Conservation (phyloP, 805 yeast genomes). For the Candida ulmi region DNA sequence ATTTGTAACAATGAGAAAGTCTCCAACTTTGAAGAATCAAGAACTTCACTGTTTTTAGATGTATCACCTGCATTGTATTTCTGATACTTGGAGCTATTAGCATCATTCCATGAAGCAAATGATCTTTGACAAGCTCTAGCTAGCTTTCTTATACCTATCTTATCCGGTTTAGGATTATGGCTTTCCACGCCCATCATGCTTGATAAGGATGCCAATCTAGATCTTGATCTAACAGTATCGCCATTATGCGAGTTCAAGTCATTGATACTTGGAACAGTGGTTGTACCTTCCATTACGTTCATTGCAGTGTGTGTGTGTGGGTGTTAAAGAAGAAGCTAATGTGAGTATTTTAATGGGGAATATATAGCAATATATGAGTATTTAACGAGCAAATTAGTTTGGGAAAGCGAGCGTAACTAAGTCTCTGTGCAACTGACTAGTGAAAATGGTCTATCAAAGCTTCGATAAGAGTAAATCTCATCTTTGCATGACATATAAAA, state of each 20-base stretch:
- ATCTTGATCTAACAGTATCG: conserved; percentile 10
- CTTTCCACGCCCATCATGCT: conserved; percentile 7
- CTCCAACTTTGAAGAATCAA: conserved; percentile 9
- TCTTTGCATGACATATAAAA: too few species aligned
- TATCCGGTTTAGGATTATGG: conserved; percentile 4
- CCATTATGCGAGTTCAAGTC: neutral
- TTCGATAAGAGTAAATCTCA: too few species aligned
- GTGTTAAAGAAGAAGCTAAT: too few species aligned
- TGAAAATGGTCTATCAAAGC: too few species aligned
- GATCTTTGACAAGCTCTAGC: conserved; percentile 13
- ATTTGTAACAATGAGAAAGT: conserved; percentile 8
- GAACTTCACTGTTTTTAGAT: neutral
- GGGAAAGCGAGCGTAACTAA: too few species aligned
- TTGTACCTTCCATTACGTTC: neutral
- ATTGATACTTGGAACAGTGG: neutral
- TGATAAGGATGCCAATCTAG: conserved; percentile 14
- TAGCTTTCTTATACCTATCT: conserved; percentile 11
- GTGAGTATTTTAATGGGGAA: too few species aligned
- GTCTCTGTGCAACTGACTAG: too few species aligned
- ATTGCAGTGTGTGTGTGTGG: neutral
- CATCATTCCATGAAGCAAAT: conserved; percentile 6
- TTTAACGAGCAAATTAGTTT: too few species aligned
- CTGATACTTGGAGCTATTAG: neutral
- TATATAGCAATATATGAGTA: too few species aligned
- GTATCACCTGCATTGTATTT: neutral